Percentiles rank a stretch among this genome's conserved stretches.
Evolutionary conservation across 2,329 filamentous ascomycete genomes (phyloP).

Genomic region (Xylaria sp.): DNA sequence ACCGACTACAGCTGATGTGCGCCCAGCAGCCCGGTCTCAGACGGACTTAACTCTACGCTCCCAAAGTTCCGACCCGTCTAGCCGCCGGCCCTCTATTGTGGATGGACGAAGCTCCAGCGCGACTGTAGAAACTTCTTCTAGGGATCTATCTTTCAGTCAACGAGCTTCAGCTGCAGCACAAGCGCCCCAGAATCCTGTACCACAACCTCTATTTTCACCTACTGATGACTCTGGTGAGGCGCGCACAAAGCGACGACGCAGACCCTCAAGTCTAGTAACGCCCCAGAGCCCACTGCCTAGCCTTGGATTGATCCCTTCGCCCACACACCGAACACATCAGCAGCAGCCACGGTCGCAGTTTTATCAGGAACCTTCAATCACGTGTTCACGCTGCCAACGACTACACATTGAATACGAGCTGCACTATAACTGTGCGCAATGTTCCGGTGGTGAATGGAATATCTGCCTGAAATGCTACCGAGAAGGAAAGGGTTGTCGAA

Average conservation of each 20-base stretch:
- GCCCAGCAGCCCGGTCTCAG: constrained; percentile 69
- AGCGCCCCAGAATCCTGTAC: constrained; percentile 30
- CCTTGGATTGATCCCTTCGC: constrained; percentile 49
- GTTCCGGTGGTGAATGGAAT: constrained; percentile 77
- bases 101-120: constrained; percentile 57
- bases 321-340: constrained; percentile 48
- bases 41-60: constrained; percentile 68
- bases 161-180: constrained; percentile 46
- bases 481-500: constrained; percentile 77
- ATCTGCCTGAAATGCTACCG: constrained; percentile 87
- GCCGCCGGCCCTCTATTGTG: constrained; percentile 54
- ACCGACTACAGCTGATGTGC: constrained; percentile 56
- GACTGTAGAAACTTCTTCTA: constrained; percentile 46
- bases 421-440: constrained; percentile 83
- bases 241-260: constrained; percentile 46
- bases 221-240: constrained; percentile 39
- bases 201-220: constrained; percentile 35
- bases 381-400: constrained; percentile 77
- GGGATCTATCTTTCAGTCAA: constrained; percentile 53
- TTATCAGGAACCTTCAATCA: constrained; percentile 77
- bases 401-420: constrained; percentile 84
- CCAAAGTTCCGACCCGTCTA: constrained; percentile 53
- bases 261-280: constrained; percentile 56
- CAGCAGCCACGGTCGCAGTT: constrained; percentile 60
- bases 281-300: constrained; percentile 49